Evolutionary conservation across 2,329 filamentous ascomycete genomes (phyloP).

Genomic region (Annulohypoxylon truncatum): DNA sequence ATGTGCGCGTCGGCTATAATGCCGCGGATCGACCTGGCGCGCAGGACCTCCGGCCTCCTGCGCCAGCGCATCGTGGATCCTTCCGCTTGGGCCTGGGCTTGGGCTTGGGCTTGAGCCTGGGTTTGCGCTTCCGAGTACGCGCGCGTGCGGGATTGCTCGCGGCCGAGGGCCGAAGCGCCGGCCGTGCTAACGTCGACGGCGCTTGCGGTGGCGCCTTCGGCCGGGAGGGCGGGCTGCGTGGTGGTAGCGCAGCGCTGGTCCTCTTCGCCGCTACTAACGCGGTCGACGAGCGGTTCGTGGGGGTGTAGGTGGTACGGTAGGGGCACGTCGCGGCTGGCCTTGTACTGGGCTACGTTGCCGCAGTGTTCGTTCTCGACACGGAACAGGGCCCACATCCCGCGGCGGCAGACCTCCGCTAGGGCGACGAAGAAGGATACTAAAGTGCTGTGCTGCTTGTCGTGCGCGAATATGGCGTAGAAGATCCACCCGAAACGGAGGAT

Average conservation of each 20-base stretch:
- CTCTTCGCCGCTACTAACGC: constrained; percentile 53
- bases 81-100: constrained; percentile 40
- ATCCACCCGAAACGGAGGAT: constrained; percentile 94
- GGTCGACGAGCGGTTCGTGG: constrained; percentile 58
- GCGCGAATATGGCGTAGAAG: constrained; percentile 86
- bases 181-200: constrained; percentile 40
- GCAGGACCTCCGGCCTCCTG: constrained; percentile 40
- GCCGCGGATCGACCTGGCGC: constrained; percentile 60
- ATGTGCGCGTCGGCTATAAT: constrained; percentile 87
- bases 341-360: constrained; percentile 88
- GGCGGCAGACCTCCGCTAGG: constrained; percentile 81
- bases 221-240: neutral
- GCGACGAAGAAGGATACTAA: constrained; percentile 82
- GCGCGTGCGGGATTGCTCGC: constrained; percentile 16
- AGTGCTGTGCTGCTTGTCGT: constrained; percentile 84
- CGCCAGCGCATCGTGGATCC: constrained; percentile 41
- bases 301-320: constrained; percentile 76
- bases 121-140: constrained; percentile 14
- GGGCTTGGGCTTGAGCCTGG: constrained; percentile 19
- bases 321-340: constrained; percentile 87
- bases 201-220: constrained; percentile 36
- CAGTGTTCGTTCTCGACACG: constrained; percentile 99
- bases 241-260: constrained; percentile 16
- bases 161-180: constrained; percentile 30
- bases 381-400: constrained; percentile 92